Conservation (phyloP, 2,329 filamentous ascomycete genomes). For the Decorospora gaudefroyi region DNA sequence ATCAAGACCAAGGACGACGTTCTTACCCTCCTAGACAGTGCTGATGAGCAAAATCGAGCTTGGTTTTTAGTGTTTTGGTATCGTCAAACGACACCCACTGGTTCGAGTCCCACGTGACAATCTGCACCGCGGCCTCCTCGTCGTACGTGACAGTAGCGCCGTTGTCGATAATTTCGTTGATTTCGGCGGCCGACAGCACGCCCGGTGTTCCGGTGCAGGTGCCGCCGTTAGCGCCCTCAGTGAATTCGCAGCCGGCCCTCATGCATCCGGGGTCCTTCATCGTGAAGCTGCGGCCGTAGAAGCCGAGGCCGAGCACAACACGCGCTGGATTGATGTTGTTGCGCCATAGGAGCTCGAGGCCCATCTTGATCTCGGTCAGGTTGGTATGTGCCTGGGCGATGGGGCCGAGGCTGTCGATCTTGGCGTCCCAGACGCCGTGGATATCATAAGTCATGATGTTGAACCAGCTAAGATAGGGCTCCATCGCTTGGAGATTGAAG, state of each 20-base stretch:
- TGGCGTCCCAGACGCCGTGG: conserved; percentile 52
- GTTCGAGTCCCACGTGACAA: neutral
- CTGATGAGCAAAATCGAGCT: conserved; percentile 1
- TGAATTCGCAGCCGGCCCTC: conserved; percentile 10
- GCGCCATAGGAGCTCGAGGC: conserved; percentile 54
- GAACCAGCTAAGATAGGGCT: conserved; percentile 45
- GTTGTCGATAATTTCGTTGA: conserved; percentile 7
- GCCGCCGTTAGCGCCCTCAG: conserved; percentile 4
- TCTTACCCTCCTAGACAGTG: conserved; percentile 1
- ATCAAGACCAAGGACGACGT: too few species aligned
- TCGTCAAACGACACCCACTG: conserved; percentile 2
- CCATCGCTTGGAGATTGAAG: conserved; percentile 29
- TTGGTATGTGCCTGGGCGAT: conserved; percentile 50
- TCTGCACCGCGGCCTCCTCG: neutral
- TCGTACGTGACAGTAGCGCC: conserved; percentile 1
- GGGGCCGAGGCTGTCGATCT: conserved; percentile 25
- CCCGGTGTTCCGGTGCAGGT: conserved; percentile 6
- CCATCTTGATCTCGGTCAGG: conserved; percentile 52
- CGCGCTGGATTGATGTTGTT: conserved; percentile 48
- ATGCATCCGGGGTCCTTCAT: conserved; percentile 21
- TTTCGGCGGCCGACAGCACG: conserved; percentile 7
- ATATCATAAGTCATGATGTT: conserved; percentile 56
- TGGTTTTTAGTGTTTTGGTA: neutral
- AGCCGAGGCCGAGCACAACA: conserved; percentile 52
- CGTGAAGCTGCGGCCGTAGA: conserved; percentile 49